These are phyloP conservation scores for Glycyrrhiza uralensis DNA, from an alignment of 306 rosid species.

Conservation along the genomic window DNA sequence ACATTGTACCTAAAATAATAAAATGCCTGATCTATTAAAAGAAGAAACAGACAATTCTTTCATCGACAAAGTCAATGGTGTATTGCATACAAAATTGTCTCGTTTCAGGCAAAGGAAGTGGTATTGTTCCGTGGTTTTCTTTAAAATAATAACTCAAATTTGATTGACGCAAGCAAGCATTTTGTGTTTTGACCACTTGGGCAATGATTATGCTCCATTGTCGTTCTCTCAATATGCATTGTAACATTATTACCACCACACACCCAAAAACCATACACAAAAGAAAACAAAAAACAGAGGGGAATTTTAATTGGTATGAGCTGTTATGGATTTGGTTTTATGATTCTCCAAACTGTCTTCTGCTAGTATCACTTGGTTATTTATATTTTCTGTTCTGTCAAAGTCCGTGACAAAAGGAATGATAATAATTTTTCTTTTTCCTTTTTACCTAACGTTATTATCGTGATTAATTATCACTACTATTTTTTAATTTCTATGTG, in stretches of 20 bases:
- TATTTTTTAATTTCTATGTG: no score
- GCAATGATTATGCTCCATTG: not conserved
- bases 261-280: not conserved
- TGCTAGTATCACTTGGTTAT: not conserved
- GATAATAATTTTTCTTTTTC: not conserved
- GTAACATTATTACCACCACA: not conserved
- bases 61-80: not conserved
- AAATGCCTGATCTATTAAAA: not conserved
- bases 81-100: not conserved
- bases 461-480: no score
- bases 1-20: not conserved
- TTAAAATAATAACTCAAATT: not conserved
- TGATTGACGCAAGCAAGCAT: not conserved
- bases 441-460: not conserved
- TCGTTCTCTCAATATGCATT: not conserved
- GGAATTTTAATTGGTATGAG: slow-evolving; percentile 4
- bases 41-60: not conserved
- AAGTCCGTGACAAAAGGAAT: no score
- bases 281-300: not conserved
- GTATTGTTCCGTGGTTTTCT: not conserved
- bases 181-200: not conserved
- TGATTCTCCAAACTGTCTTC: slow-evolving; percentile 2
- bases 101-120: not conserved
- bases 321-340: slow-evolving; percentile 12
- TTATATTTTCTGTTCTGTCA: not conserved